A percentile compares a stretch with the other conserved stretches of the same genome.
These are phyloP conservation scores for Saccharomyces hybrid DNA, from an alignment of 1,139 yeast species.

Conservation along the genomic window DNA sequence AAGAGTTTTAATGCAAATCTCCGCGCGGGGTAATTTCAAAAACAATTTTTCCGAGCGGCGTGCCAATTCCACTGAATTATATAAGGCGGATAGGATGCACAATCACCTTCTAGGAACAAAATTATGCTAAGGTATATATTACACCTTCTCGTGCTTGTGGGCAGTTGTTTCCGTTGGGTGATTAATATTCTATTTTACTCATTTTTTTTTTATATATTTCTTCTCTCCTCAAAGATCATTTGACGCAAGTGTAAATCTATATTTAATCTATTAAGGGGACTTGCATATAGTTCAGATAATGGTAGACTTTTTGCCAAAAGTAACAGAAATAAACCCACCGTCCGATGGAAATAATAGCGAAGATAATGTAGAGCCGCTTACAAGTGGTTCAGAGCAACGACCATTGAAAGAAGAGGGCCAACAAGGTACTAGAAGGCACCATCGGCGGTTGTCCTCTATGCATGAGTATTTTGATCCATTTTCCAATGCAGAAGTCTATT, in stretches of 20 bases:
- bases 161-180: neutral
- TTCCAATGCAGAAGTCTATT: too few relatives aligned
- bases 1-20: neutral
- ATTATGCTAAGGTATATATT: neutral
- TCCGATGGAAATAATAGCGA: neutral
- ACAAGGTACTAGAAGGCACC: too few relatives aligned
- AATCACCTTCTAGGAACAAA: neutral
- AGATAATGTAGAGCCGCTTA: too few relatives aligned
- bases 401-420: too few relatives aligned
- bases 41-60: neutral
- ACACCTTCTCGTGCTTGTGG: neutral
- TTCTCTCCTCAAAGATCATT: neutral
- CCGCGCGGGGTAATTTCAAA: conserved; percentile 1
- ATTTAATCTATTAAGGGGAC: neutral
- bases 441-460: too few relatives aligned
- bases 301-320: neutral
- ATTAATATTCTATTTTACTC: neutral
- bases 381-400: too few relatives aligned
- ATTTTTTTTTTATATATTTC: neutral
- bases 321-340: neutral
- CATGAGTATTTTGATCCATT: too few relatives aligned
- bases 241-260: neutral
- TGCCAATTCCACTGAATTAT: neutral
- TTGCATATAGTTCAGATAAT: neutral
- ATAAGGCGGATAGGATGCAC: neutral